A percentile compares a stretch with the other conserved stretches of the same genome.
Conservation (phyloP, 257 asterid genomes). For the Lantana camara region DNA sequence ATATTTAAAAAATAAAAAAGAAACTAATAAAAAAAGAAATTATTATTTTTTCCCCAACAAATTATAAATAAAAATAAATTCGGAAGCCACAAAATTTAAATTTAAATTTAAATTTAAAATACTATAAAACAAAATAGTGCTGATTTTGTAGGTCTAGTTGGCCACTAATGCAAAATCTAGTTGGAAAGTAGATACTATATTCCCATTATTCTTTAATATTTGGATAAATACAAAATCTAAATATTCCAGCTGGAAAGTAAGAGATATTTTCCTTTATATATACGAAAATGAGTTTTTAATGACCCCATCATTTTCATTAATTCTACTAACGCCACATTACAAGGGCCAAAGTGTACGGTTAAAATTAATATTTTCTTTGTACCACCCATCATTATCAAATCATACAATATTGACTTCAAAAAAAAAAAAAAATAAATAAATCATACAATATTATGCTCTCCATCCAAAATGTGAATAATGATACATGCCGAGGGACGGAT, state of each 20-base stretch:
- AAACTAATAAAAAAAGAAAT: neutral
- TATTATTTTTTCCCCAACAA: no score
- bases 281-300: slow-evolving; percentile 4
- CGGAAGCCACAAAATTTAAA: no score
- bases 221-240: neutral
- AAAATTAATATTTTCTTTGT: neutral
- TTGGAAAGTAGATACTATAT: neutral
- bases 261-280: neutral
- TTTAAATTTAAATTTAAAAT: no score
- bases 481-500: no score
- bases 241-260: slow-evolving; percentile 21
- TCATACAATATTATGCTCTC: no score
- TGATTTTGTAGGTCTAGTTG: neutral
- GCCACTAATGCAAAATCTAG: slow-evolving; percentile 21
- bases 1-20: neutral
- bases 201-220: neutral
- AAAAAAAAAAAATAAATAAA: neutral
- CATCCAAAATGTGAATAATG: no score
- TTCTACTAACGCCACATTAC: slow-evolving; percentile 7
- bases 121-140: no score
- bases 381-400: slow-evolving; percentile 13
- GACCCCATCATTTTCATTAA: slow-evolving; percentile 23
- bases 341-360: neutral
- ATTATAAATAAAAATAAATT: no score
- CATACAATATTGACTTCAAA: neutral